phyloP scores from a whole-genome alignment of 192 early-diverging fungal genomes.

The Gonapodya sp. region DNA sequence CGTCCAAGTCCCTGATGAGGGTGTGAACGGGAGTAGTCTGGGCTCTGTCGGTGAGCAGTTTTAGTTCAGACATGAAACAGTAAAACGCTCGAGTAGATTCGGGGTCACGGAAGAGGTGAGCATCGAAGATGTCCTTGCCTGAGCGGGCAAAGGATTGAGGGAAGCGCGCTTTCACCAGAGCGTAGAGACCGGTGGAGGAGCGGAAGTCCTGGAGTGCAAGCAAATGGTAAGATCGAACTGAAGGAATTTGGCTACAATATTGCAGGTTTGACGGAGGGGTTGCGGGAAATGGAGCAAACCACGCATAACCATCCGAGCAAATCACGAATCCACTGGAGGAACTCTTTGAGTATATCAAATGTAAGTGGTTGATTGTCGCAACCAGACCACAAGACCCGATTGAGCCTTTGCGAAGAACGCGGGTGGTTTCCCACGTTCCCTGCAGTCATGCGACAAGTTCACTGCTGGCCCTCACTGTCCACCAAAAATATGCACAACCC shows the following conservation, averaged over 20 bases:
- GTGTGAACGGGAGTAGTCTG: slow-evolving; percentile 71
- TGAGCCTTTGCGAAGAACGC: too few relatives aligned
- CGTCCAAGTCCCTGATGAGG: slow-evolving; percentile 70
- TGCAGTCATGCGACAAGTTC: too few relatives aligned
- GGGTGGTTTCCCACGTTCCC: too few relatives aligned
- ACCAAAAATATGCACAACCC: too few relatives aligned
- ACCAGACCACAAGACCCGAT: too few relatives aligned
- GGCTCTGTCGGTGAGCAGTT: slow-evolving; percentile 60
- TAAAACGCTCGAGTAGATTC: slow-evolving; percentile 53
- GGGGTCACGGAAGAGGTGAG: slow-evolving; percentile 61
- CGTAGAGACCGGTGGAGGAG: slow-evolving; percentile 74
- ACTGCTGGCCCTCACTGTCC: too few relatives aligned
- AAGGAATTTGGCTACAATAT: background rate
- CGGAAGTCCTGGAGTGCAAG: slow-evolving; percentile 75
- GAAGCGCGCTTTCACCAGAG: slow-evolving; percentile 65
- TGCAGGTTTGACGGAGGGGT: too few relatives aligned
- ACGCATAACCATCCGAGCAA: too few relatives aligned
- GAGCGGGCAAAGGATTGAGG: slow-evolving; percentile 50
- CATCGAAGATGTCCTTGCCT: slow-evolving; percentile 82
- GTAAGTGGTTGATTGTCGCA: too few relatives aligned
- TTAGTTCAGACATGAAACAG: slow-evolving; percentile 70
- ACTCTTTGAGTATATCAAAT: too few relatives aligned
- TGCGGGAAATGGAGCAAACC: too few relatives aligned
- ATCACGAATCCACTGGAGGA: too few relatives aligned
- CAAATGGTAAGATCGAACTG: slow-evolving; percentile 1